Conservation (phyloP, 352 stramenopile genomes). For the Phytophthora cactorum region DNA sequence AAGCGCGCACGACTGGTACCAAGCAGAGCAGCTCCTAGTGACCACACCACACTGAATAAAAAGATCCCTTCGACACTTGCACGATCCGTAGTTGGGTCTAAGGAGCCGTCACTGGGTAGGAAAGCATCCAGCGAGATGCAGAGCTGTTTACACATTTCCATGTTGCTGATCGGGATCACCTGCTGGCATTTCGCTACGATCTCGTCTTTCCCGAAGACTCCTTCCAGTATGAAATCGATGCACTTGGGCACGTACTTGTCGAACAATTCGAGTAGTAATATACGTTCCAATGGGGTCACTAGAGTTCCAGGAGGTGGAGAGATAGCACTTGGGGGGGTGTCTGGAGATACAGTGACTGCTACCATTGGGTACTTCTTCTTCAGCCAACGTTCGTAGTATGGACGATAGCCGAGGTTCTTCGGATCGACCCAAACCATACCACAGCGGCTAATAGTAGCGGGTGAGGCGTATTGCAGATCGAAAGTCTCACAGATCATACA, state of each 20-base stretch:
- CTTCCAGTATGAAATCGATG: constrained; percentile 94
- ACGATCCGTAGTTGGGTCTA: constrained; percentile 55
- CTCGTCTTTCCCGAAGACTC: constrained; percentile 88
- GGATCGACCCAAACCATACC: constrained; percentile 98
- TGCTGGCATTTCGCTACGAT: constrained; percentile 91
- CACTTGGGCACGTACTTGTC: constrained; percentile 94
- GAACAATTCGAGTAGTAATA: constrained; percentile 86
- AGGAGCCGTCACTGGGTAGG: constrained; percentile 52
- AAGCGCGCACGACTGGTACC: constrained; percentile 83
- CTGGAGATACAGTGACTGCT: not conserved
- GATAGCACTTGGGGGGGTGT: constrained; percentile 1
- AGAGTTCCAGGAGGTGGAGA: constrained; percentile 19
- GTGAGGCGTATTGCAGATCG: constrained; percentile 95
- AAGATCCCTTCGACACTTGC: constrained; percentile 92
- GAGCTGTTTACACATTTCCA: constrained; percentile 97
- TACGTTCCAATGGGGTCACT: constrained; percentile 50
- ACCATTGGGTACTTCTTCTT: constrained; percentile 86
- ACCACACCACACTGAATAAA: constrained; percentile 94
- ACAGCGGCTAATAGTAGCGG: constrained; percentile 94
- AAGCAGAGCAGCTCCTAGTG: constrained; percentile 89
- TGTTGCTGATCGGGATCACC: constrained; percentile 94
- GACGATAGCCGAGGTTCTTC: constrained; percentile 95
- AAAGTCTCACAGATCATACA: constrained; percentile 96
- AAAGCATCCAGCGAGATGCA: constrained; percentile 93
- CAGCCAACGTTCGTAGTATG: constrained; percentile 96